Conservation (phyloP, 306 rosid genomes). For the Cyclanthera cordifolia region DNA sequence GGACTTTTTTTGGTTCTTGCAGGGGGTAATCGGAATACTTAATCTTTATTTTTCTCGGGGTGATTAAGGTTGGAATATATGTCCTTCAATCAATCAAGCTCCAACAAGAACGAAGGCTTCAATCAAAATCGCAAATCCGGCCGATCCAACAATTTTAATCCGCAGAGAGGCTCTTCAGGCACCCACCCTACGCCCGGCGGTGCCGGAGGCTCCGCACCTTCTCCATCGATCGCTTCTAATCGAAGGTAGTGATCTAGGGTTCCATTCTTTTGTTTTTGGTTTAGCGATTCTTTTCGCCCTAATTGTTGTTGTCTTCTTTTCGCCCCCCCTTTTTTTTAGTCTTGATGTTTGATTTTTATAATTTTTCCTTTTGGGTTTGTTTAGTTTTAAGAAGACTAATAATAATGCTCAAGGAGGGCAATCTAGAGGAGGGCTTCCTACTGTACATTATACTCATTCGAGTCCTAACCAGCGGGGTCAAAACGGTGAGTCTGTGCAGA, state of each 20-base stretch:
- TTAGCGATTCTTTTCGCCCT: neutral
- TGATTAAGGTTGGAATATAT: constrained; percentile 61
- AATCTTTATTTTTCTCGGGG: constrained; percentile 13
- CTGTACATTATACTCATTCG: constrained; percentile 39
- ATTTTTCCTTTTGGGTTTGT: neutral
- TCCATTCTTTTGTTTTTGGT: neutral
- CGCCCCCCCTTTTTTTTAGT: no score
- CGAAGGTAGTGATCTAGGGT: constrained; percentile 40
- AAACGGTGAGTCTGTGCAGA: constrained; percentile 55
- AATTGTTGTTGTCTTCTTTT: neutral
- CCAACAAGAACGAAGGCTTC: constrained; percentile 30
- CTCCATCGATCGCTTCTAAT: constrained; percentile 35
- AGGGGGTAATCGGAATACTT: constrained; percentile 13
- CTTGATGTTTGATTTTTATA: neutral
- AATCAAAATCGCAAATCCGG: constrained; percentile 44
- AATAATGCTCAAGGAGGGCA: constrained; percentile 85
- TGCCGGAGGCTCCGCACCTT: constrained; percentile 58
- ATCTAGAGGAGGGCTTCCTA: no score
- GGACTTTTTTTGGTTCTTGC: constrained; percentile 26
- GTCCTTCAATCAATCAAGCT: constrained; percentile 96
- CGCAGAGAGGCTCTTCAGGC: constrained; percentile 52
- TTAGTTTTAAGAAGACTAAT: constrained; percentile 56
- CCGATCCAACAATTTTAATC: constrained; percentile 69
- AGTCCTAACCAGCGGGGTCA: constrained; percentile 31
- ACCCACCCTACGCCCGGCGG: constrained; percentile 55